A percentile compares a stretch with the other conserved stretches of the same genome.
phyloP scores from a whole-genome alignment of 2,329 filamentous ascomycete species.

The Diplodia seriata region DNA sequence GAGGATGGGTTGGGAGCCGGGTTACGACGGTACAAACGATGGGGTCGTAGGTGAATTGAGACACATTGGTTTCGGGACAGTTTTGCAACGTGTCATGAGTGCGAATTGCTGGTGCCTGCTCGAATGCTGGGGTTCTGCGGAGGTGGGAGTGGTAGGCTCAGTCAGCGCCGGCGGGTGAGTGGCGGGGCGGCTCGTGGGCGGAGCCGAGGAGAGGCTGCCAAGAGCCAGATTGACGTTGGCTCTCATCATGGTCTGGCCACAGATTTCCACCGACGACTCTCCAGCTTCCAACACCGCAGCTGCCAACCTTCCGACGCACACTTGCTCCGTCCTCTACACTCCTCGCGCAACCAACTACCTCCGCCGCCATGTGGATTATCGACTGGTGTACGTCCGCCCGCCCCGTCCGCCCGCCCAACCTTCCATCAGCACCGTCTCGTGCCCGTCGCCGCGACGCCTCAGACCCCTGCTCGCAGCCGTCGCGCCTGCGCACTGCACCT shows the following conservation, averaged over 20 bases:
- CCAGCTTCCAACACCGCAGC: constrained; percentile 28
- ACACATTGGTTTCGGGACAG: constrained; percentile 11
- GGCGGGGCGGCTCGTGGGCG: constrained; percentile 20
- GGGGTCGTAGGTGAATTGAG: constrained; percentile 14
- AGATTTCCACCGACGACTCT: constrained; percentile 18
- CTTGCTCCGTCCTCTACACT: constrained; percentile 5
- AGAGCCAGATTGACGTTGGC: constrained; percentile 34
- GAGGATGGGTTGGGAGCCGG: neutral
- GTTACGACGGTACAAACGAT: neutral
- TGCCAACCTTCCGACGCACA: constrained; percentile 10
- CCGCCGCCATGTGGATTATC: constrained; percentile 81
- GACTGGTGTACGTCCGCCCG: constrained; percentile 69
- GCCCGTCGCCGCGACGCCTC: constrained; percentile 9
- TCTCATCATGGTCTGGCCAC: constrained; percentile 30
- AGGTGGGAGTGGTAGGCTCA: neutral
- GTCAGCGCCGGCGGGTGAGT: neutral
- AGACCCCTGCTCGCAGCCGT: constrained; percentile 10
- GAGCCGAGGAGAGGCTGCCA: constrained; percentile 24
- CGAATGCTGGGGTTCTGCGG: neutral
- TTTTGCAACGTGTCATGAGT: neutral
- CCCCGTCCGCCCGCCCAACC: constrained; percentile 9
- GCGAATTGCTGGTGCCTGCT: neutral
- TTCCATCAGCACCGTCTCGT: constrained; percentile 25
- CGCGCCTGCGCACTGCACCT: constrained; percentile 14
- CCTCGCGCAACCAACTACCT: constrained; percentile 4